Conservation (phyloP, 768 basidiomycete genomes). For the Auriculariales sp. region DNA sequence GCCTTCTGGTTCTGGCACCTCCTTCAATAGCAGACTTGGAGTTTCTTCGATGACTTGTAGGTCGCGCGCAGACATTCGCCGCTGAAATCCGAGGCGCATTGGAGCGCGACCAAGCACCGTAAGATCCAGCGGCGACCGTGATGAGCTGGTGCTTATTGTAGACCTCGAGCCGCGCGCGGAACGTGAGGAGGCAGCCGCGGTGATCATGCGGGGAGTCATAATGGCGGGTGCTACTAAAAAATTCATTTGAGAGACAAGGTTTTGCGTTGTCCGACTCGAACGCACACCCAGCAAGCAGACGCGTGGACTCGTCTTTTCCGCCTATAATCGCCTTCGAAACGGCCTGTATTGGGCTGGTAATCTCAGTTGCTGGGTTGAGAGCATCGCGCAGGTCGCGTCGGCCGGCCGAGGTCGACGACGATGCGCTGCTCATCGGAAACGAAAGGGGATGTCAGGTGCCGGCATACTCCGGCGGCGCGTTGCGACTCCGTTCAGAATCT, state of each 20-base stretch:
- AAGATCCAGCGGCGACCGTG: slow-evolving; percentile 41
- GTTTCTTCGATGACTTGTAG: slow-evolving; percentile 73
- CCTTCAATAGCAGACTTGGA: slow-evolving; percentile 53
- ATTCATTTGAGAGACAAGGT: background rate
- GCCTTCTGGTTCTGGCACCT: slow-evolving; percentile 62
- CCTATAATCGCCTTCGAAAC: slow-evolving; percentile 59
- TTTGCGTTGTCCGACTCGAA: background rate
- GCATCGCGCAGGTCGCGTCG: slow-evolving; percentile 16
- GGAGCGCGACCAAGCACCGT: slow-evolving; percentile 70
- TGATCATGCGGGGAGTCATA: slow-evolving; percentile 78
- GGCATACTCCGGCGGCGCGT: too few relatives aligned
- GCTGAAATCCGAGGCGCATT: slow-evolving; percentile 46
- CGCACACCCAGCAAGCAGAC: slow-evolving; percentile 65
- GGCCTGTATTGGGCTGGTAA: slow-evolving; percentile 32
- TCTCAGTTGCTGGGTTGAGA: slow-evolving; percentile 19
- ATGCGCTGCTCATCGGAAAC: too few relatives aligned
- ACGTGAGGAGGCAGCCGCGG: slow-evolving; percentile 43
- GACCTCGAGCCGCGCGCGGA: slow-evolving; percentile 10
- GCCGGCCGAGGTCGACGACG: background rate
- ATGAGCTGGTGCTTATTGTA: slow-evolving; percentile 15
- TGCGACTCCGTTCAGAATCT: too few relatives aligned
- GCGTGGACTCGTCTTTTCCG: slow-evolving; percentile 42
- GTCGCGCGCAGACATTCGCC: slow-evolving; percentile 68
- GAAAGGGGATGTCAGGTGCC: too few relatives aligned
- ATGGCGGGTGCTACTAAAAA: slow-evolving; percentile 67